These are phyloP conservation scores for Chenopodium berlandieri DNA, from an alignment of 148 eudicot genomes.

Conservation along the genomic window DNA sequence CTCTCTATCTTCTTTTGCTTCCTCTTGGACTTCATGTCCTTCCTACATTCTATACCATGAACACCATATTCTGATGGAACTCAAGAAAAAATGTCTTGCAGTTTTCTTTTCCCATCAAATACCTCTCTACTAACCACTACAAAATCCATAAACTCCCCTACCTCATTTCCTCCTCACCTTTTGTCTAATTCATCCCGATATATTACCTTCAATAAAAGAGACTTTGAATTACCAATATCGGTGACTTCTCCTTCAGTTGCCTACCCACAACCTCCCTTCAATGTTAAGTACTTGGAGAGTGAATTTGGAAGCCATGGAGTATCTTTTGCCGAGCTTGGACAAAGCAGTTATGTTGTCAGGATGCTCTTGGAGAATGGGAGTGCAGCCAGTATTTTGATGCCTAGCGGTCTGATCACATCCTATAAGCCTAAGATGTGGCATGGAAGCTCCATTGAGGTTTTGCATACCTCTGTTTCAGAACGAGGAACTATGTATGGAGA, in stretches of 20 bases:
- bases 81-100: conserved; percentile 37
- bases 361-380: conserved; percentile 70
- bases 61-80: neutral
- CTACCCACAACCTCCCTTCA: conserved; percentile 29
- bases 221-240: conserved; percentile 26
- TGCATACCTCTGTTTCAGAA: conserved; percentile 64
- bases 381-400: conserved; percentile 64
- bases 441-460: conserved; percentile 68
- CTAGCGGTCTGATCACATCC: conserved; percentile 77
- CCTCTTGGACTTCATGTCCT: conserved; percentile 7
- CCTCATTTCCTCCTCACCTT: conserved; percentile 14
- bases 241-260: conserved; percentile 38
- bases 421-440: conserved; percentile 88
- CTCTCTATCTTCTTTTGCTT: neutral
- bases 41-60: neutral
- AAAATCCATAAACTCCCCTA: conserved; percentile 20
- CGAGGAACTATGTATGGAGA: neutral
- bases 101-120: conserved; percentile 40
- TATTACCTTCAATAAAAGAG: conserved; percentile 30
- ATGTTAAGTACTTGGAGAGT: conserved; percentile 47
- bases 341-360: conserved; percentile 51
- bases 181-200: conserved; percentile 16
- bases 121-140: conserved; percentile 27
- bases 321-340: conserved; percentile 46
- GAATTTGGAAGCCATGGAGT: conserved; percentile 71